Percentiles rank a stretch among this genome's conserved stretches.
Evolutionary conservation across 2,329 filamentous ascomycete species (phyloP).

Genomic region (Fusarium sulawesiense): DNA sequence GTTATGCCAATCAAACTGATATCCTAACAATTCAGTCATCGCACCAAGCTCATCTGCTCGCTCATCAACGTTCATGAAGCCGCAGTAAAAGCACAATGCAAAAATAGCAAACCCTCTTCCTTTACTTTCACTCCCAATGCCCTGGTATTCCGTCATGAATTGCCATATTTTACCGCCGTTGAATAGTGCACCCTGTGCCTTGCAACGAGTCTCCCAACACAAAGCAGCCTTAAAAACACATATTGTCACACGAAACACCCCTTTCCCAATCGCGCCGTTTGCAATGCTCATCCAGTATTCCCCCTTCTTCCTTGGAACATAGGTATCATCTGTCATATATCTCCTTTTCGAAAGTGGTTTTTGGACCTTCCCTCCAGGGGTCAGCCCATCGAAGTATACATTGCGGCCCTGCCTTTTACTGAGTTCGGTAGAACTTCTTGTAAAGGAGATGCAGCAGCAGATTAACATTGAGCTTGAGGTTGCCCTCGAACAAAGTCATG

Average conservation of each 20-base stretch:
- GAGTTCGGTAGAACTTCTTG: constrained; percentile 94
- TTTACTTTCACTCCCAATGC: constrained; percentile 33
- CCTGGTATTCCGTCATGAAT: constrained; percentile 37
- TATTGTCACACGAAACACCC: constrained; percentile 30
- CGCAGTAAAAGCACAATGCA: constrained; percentile 17
- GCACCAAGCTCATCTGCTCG: constrained; percentile 19
- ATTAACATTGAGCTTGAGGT: constrained; percentile 93
- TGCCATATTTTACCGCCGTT: constrained; percentile 40
- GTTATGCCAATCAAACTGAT: constrained; percentile 44
- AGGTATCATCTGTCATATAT: constrained; percentile 29
- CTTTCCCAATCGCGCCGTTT: constrained; percentile 42
- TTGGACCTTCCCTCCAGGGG: constrained; percentile 33
- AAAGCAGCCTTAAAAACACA: constrained; percentile 46
- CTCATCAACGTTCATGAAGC: constrained; percentile 21
- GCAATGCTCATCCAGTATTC: constrained; percentile 42
- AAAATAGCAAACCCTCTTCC: constrained; percentile 32
- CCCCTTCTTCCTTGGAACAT: constrained; percentile 31
- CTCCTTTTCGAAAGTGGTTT: constrained; percentile 15
- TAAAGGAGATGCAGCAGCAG: constrained; percentile 95
- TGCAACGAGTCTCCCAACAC: constrained; percentile 32
- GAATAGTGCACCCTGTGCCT: constrained; percentile 33
- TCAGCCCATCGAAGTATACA: constrained; percentile 16
- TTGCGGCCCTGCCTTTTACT: constrained; percentile 54
- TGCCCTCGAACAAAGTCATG: constrained; percentile 91
- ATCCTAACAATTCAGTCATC: constrained; percentile 39